Evolutionary conservation across 2,329 filamentous ascomycete genomes (phyloP).

Genomic region (Pezicula rhizophila): DNA sequence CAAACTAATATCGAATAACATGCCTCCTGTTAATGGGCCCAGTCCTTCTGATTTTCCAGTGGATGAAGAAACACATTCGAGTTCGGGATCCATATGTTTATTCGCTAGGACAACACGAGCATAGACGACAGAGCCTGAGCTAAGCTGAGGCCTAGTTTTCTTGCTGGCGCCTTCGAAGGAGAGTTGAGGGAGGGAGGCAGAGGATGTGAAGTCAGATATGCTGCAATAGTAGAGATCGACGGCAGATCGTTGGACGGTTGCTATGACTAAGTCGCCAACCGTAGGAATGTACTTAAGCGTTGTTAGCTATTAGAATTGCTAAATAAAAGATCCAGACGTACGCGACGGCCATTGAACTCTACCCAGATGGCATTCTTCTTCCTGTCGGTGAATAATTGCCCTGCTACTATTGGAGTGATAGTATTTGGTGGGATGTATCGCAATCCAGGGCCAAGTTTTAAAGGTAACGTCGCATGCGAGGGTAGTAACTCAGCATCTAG

Average conservation of each 20-base stretch:
- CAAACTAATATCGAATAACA: conserved; percentile 75
- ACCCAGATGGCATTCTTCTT: conserved; percentile 75
- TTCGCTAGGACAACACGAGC: conserved; percentile 74
- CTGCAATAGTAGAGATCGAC: conserved; percentile 75
- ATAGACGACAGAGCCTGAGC: conserved; percentile 75
- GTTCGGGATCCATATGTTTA: conserved; percentile 79
- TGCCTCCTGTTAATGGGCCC: conserved; percentile 76
- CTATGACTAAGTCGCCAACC: conserved; percentile 81
- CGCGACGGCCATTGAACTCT: conserved; percentile 64
- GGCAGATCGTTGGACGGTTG: conserved; percentile 70
- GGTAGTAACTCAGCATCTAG: conserved; percentile 64
- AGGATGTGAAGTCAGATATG: conserved; percentile 58
- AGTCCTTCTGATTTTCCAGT: conserved; percentile 87
- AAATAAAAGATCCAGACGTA: conserved; percentile 32
- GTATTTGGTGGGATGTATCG: conserved; percentile 73
- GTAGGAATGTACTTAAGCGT: conserved; percentile 67
- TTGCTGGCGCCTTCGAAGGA: conserved; percentile 91
- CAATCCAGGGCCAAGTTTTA: conserved; percentile 79
- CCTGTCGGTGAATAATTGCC: conserved; percentile 60
- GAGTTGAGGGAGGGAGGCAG: conserved; percentile 74
- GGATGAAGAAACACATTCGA: conserved; percentile 80
- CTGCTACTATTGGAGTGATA: conserved; percentile 62
- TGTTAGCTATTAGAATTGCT: conserved; percentile 1
- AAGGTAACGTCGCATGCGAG: conserved; percentile 58
- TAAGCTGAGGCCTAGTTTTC: conserved; percentile 80